Evolutionary conservation across 768 basidiomycete species (phyloP), one percentile per base, ranked within the genome.

Genomic region (Xerocomellus dryophilus): DNA sequence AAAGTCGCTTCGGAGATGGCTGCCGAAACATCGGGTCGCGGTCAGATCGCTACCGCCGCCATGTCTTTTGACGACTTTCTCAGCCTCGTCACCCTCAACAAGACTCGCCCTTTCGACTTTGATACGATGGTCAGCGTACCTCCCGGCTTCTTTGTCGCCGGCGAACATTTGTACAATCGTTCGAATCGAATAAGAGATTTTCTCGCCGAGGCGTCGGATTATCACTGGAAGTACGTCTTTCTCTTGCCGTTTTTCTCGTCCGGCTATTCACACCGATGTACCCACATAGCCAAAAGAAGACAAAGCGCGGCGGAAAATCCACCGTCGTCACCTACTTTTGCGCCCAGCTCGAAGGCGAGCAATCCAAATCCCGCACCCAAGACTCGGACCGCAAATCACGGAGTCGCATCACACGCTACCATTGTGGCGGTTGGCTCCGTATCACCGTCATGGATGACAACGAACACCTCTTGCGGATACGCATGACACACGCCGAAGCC

Each of bases 361-460:
- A 70, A 27, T 67, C 70, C 17, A 70, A 71, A 51, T 68, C 70
- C 15, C 64, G 69, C 18, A 71, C 66, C 4, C 70, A 66, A 43
- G 66, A 68, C 40, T 42, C 66, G 23, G 69, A 70, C 39, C 69
- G 69, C 44, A 71, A 72, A 57, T 72, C 70, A 45, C 66, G 69
- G 17, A 66, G 64, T 51, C 68, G 70, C 42, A 70, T 70, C 54
- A 68, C 65, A 2, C 69, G 69, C 34, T 70, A 68, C 23, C 70
- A 72, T 35, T 70, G 69, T 31, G 69, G 70, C 2, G 69, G 69
- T 17, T 70, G 69, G 69, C 61, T 70, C 21, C 69, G 70, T 20
- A 72, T 70, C 55, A 70, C 69, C 27, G 71, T 72, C 53, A 68
- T 70, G 70, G 70, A 70, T 20, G 70, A 70, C 49, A 70, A 72